Evolutionary conservation across 2,329 filamentous ascomycete species (phyloP).

Genomic region (Aspergillus floridensis): DNA sequence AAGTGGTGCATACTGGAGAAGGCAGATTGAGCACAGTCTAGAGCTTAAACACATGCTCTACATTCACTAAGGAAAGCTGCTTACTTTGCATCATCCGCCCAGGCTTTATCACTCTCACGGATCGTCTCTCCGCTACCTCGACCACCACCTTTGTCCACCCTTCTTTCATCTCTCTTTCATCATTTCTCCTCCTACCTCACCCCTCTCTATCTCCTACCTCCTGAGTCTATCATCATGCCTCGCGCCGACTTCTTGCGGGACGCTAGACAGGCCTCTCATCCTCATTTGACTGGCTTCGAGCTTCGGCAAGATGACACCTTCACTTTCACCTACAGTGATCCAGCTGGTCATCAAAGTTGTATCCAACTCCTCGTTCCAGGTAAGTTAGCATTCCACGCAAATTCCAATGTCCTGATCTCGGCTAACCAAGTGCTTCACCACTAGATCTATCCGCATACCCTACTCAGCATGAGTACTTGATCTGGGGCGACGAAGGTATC

Average conservation of each 20-base stretch:
- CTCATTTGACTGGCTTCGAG: constrained; percentile 55
- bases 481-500: constrained; percentile 45
- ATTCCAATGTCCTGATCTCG: constrained; percentile 16
- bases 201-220: too few relatives aligned
- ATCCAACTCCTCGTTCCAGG: constrained; percentile 42
- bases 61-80: too few relatives aligned
- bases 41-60: too few relatives aligned
- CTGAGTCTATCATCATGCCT: not conserved
- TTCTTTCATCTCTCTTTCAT: too few relatives aligned
- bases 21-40: too few relatives aligned
- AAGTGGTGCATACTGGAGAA: too few relatives aligned
- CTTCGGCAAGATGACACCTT: constrained; percentile 70
- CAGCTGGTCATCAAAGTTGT: constrained; percentile 27
- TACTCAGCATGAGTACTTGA: constrained; percentile 54
- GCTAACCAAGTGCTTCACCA: not conserved
- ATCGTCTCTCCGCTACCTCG: too few relatives aligned
- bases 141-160: too few relatives aligned
- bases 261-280: constrained; percentile 37
- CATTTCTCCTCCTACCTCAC: too few relatives aligned
- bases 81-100: too few relatives aligned
- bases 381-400: constrained; percentile 21
- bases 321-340: constrained; percentile 55
- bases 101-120: too few relatives aligned
- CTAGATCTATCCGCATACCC: constrained; percentile 62
- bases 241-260: constrained; percentile 55